Percentiles rank a stretch among this genome's conserved stretches.
phyloP scores from a whole-genome alignment of 768 basidiomycete genomes.

The Podaxis pistillaris region DNA sequence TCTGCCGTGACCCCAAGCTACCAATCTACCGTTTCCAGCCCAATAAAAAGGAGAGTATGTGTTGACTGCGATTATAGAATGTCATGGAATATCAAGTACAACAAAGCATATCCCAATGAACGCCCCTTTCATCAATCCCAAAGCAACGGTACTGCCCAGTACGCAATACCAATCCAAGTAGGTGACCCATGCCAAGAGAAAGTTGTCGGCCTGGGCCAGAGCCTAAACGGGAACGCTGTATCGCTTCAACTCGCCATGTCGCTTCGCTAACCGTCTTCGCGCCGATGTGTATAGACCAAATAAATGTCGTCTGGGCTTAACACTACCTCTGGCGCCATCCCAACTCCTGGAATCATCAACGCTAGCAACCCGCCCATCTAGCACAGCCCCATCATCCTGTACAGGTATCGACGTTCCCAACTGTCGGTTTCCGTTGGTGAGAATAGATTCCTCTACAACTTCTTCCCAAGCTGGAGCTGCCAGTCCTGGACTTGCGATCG shows the following conservation, averaged over 20 bases:
- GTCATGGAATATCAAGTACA: not conserved
- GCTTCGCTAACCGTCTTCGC: constrained; percentile 8
- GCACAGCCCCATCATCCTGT: not conserved
- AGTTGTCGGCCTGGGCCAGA: constrained; percentile 5
- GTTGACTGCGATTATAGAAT: not conserved
- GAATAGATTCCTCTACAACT: not conserved
- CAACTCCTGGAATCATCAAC: not conserved
- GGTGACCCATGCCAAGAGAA: constrained; percentile 12
- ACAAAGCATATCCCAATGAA: not conserved
- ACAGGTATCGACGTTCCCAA: not conserved
- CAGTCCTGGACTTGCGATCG: not conserved
- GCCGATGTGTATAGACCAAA: not conserved
- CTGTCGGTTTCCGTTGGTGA: not conserved
- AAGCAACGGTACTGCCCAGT: not conserved
- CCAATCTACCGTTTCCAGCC: constrained; percentile 6
- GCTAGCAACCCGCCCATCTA: not conserved
- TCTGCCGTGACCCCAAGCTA: not conserved
- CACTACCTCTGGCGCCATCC: not conserved
- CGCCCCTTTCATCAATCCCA: not conserved
- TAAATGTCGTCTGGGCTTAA: not conserved
- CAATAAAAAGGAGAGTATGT: not conserved
- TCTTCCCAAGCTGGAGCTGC: not conserved
- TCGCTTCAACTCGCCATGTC: constrained; percentile 1
- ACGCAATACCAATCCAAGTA: constrained; percentile 9
- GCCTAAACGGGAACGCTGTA: not conserved